Conservation (phyloP, 1,284 basidiomycete genomes). For the Thecaphora thlaspeos region DNA sequence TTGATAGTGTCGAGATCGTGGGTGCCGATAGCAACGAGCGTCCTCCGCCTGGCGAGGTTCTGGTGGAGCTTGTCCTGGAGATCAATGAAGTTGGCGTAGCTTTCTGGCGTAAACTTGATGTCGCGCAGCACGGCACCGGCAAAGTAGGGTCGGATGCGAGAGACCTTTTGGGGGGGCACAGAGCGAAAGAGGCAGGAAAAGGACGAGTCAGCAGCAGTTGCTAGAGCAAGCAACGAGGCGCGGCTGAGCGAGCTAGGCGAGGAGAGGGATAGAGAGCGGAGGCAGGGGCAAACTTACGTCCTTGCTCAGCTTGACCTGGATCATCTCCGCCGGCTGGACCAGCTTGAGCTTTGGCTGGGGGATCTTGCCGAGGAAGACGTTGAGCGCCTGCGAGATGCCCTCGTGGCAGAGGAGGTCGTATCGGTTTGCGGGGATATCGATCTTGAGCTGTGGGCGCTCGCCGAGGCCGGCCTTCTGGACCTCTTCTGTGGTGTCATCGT, state of each 20-base stretch:
- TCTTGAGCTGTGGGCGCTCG: constrained; percentile 93
- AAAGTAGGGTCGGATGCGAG: no score
- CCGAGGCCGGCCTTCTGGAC: constrained; percentile 72
- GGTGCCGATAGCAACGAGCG: constrained; percentile 93
- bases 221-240: no score
- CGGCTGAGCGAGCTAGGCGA: constrained; percentile 95
- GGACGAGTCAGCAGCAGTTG: no score
- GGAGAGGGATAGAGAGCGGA: constrained; percentile 91
- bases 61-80: no score
- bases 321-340: constrained; percentile 33
- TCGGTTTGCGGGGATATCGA: constrained; percentile 93
- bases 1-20: constrained; percentile 91
- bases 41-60: no score
- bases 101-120: no score
- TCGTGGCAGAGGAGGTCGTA: constrained; percentile 98
- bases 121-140: no score
- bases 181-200: no score
- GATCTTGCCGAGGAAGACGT: constrained; percentile 77
- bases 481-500: constrained; percentile 94
- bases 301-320: constrained; percentile 35
- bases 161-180: no score
- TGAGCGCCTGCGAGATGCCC: constrained; percentile 84
- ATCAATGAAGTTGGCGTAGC: no score
- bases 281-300: constrained; percentile 76
- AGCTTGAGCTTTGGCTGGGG: constrained; percentile 63